phyloP scores from a whole-genome alignment of 2,329 filamentous ascomycete species.

The Raffaelea ambrosiae region DNA sequence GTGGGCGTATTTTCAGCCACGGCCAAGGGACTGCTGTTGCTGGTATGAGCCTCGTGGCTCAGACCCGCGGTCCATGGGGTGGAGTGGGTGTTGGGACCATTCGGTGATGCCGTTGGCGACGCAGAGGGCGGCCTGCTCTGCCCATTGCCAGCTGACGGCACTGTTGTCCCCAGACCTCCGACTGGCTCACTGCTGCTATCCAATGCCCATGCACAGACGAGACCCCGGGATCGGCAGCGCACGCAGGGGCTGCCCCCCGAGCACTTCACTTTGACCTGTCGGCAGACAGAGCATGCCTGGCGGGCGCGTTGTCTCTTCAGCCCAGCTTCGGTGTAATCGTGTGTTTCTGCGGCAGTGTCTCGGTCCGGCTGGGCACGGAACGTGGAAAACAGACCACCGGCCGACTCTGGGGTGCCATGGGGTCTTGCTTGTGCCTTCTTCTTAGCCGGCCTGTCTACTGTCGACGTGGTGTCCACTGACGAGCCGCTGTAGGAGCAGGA shows the following conservation, averaged over 20 bases:
- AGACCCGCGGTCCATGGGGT: too few relatives aligned
- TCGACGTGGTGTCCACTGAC: neutral
- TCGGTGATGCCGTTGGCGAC: too few relatives aligned
- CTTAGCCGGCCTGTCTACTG: neutral
- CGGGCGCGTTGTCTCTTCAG: conserved; percentile 17
- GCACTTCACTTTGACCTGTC: conserved; percentile 25
- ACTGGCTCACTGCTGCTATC: too few relatives aligned
- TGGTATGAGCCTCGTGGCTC: too few relatives aligned
- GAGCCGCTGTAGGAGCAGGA: neutral
- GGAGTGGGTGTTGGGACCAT: too few relatives aligned
- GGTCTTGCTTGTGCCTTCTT: neutral
- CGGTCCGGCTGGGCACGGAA: neutral
- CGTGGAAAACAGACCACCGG: neutral
- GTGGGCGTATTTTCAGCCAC: too few relatives aligned
- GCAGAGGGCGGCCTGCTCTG: too few relatives aligned
- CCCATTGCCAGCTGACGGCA: too few relatives aligned
- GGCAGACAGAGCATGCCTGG: conserved; percentile 24
- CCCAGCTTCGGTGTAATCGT: conserved; percentile 18
- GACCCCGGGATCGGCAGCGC: conserved; percentile 17
- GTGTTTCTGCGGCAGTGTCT: neutral
- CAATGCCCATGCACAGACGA: neutral
- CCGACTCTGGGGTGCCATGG: too few relatives aligned
- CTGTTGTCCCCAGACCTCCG: too few relatives aligned
- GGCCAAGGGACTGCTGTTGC: too few relatives aligned
- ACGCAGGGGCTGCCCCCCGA: conserved; percentile 22